Evolutionary conservation across 768 basidiomycete genomes (phyloP).

Genomic region (Kwoniella pini): DNA sequence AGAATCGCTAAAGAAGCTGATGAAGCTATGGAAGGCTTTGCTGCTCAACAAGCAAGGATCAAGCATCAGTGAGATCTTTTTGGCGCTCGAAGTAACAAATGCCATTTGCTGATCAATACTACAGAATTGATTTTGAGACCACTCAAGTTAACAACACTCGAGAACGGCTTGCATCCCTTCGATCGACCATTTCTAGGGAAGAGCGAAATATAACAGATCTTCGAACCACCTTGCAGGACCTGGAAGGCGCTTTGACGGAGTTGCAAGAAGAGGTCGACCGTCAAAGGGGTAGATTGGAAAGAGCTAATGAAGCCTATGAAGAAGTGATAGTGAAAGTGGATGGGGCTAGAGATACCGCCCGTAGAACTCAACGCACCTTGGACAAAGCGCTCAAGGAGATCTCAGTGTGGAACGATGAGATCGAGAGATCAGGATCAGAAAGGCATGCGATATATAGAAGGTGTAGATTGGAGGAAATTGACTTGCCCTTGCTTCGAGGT

Average conservation of each 20-base stretch:
- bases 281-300: constrained; percentile 63
- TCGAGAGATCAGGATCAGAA: constrained; percentile 82
- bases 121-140: constrained; percentile 75
- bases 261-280: constrained; percentile 66
- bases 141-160: constrained; percentile 69
- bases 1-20: constrained; percentile 85
- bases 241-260: constrained; percentile 53
- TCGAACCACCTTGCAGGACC: constrained; percentile 45
- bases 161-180: constrained; percentile 62
- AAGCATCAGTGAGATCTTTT: constrained; percentile 69
- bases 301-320: constrained; percentile 63
- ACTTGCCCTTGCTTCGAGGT: constrained; percentile 73
- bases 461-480: constrained; percentile 89
- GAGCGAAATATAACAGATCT: constrained; percentile 63
- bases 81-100: no score
- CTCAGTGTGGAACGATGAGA: constrained; percentile 82
- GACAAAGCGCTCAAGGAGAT: constrained; percentile 93
- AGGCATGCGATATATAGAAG: constrained; percentile 83
- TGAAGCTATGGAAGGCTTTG: constrained; percentile 76
- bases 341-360: constrained; percentile 68
- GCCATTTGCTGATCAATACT: not conserved
- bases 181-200: constrained; percentile 64
- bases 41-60: constrained; percentile 81
- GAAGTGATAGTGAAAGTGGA: constrained; percentile 66
- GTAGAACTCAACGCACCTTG: constrained; percentile 70